These are phyloP conservation scores for Plectosphaerella plurivora DNA, from an alignment of 2,329 filamentous ascomycete genomes.

Conservation along the genomic window DNA sequence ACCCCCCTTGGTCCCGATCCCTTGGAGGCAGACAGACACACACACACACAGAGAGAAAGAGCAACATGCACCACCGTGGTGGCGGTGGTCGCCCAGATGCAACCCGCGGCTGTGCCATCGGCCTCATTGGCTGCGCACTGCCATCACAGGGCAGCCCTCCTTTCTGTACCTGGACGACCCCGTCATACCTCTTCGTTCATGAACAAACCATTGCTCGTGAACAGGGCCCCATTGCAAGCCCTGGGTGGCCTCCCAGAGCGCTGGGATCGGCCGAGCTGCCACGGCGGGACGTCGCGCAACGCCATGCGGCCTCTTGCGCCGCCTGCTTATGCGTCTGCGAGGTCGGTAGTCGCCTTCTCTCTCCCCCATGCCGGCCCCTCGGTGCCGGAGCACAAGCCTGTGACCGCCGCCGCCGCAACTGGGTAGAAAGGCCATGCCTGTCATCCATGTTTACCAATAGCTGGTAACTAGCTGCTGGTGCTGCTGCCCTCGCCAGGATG, in stretches of 20 bases:
- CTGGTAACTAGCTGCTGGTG: too few species aligned
- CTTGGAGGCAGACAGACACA: background rate
- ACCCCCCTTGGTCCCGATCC: background rate
- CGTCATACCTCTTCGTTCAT: conserved; percentile 1
- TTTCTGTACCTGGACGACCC: too few species aligned
- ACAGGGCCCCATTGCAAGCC: background rate
- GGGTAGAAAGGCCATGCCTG: too few species aligned
- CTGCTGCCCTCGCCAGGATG: too few species aligned
- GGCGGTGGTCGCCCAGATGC: background rate
- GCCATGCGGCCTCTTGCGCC: background rate
- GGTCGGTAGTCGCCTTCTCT: too few species aligned
- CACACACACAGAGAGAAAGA: background rate
- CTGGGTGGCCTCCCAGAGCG: background rate
- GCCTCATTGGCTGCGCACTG: background rate
- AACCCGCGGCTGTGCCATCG: background rate
- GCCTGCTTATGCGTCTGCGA: background rate
- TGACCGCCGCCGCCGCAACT: too few species aligned
- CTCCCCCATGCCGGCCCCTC: too few species aligned
- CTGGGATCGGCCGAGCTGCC: background rate
- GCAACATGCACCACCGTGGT: background rate
- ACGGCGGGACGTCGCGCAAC: background rate
- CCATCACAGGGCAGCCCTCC: too few species aligned
- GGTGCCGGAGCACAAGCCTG: too few species aligned
- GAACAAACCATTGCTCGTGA: conserved; percentile 1
- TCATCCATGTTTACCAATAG: too few species aligned